Evolutionary conservation across 495 filamentous ascomycete species (phyloP).

Genomic region (Tuber brumale): DNA sequence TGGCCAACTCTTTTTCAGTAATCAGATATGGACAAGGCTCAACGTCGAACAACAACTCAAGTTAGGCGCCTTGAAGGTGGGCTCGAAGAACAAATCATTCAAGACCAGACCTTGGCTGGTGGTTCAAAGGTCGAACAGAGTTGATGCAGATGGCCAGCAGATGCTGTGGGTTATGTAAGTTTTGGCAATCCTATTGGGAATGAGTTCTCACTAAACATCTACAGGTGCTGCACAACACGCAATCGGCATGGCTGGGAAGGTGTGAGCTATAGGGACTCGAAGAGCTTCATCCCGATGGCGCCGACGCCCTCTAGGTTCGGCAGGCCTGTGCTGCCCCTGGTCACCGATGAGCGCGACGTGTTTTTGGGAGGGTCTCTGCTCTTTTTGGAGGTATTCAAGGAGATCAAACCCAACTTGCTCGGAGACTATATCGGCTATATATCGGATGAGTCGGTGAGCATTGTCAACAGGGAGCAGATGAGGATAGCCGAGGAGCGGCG

Average conservation of each 20-base stretch:
- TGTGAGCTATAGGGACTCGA: conserved; percentile 11
- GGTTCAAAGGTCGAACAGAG: conserved; percentile 14
- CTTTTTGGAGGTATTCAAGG: conserved; percentile 28
- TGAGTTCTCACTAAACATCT: background rate
- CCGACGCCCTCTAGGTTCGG: conserved; percentile 15
- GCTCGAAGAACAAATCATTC: conserved; percentile 30
- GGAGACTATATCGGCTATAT: conserved; percentile 31
- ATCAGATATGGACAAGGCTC: conserved; percentile 20
- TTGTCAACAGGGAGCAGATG: background rate
- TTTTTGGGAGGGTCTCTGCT: conserved; percentile 28
- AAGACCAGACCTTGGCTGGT: conserved; percentile 32
- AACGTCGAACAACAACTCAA: conserved; percentile 22
- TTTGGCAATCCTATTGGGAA: background rate
- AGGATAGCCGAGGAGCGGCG: background rate
- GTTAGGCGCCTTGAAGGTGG: conserved; percentile 23
- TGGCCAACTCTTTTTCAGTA: conserved; percentile 28
- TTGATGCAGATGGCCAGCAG: conserved; percentile 13
- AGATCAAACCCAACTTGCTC: conserved; percentile 15
- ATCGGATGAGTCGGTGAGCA: background rate
- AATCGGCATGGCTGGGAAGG: conserved; percentile 32
- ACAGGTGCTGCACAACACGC: conserved; percentile 18
- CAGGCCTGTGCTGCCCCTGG: conserved; percentile 16
- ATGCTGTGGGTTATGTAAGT: background rate
- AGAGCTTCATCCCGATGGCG: conserved; percentile 27
- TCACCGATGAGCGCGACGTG: conserved; percentile 8